Conservation (phyloP, 148 eudicot species). For the Chenopodium quinoa region DNA sequence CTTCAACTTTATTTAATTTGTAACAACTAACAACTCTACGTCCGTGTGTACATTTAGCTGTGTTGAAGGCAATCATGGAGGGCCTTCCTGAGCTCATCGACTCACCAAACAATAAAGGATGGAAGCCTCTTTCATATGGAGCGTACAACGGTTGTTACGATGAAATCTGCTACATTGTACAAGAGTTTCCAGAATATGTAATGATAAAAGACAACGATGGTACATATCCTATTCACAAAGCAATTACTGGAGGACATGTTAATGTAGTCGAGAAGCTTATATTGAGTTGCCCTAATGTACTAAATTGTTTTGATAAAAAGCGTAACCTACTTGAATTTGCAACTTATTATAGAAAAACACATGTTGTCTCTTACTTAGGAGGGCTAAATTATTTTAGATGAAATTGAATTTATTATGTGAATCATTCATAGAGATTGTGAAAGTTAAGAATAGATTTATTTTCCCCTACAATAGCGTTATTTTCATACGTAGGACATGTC, state of each 20-base stretch:
- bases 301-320: neutral
- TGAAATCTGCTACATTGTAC: neutral
- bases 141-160: constrained; percentile 4
- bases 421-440: neutral
- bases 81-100: constrained; percentile 3
- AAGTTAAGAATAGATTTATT: neutral
- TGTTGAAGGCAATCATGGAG: neutral
- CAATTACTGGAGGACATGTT: constrained; percentile 3
- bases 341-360: neutral
- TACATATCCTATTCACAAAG: constrained; percentile 5
- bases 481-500: too few relatives aligned
- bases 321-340: neutral
- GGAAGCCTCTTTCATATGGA: constrained; percentile 1
- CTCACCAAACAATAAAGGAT: neutral
- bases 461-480: too few relatives aligned
- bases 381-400: neutral
- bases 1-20: too few relatives aligned
- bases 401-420: too few relatives aligned
- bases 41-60: neutral
- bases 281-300: neutral
- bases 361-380: neutral
- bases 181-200: neutral
- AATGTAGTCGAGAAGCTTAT: neutral
- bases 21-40: too few relatives aligned
- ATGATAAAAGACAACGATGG: constrained; percentile 7